Conservation (phyloP, 2,329 filamentous ascomycete species). For the Fusarium bulbicola region DNA sequence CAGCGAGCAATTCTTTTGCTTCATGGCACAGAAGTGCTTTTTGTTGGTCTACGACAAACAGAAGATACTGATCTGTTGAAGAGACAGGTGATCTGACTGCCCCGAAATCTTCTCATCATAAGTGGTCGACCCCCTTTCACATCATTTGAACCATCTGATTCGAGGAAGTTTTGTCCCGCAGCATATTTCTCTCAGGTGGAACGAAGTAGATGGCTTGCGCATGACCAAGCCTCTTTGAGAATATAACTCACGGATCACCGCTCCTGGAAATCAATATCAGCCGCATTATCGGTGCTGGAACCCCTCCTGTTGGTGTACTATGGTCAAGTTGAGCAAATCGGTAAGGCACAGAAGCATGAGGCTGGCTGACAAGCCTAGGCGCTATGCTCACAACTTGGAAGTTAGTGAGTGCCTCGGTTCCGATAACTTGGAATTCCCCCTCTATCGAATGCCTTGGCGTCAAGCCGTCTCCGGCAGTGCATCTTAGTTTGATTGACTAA, state of each 20-base stretch:
- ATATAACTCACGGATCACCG: conserved; percentile 10
- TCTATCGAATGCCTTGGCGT: conserved; percentile 5
- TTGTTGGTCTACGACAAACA: background rate
- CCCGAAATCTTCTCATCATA: background rate
- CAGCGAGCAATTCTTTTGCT: background rate
- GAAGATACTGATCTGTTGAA: background rate
- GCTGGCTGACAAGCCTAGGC: conserved; percentile 28
- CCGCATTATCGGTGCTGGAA: conserved; percentile 5
- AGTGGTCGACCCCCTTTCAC: background rate
- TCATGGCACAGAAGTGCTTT: background rate
- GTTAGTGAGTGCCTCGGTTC: conserved; percentile 2
- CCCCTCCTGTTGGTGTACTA: background rate
- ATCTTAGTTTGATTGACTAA: background rate
- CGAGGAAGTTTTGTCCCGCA: conserved; percentile 1
- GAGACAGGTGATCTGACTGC: background rate
- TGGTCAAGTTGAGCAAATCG: conserved; percentile 1
- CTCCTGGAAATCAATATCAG: conserved; percentile 6
- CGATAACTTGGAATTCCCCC: conserved; percentile 15
- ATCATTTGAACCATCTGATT: background rate
- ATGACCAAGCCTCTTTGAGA: conserved; percentile 27
- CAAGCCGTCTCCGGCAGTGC: conserved; percentile 10
- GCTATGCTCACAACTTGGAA: conserved; percentile 2
- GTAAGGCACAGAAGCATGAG: conserved; percentile 20
- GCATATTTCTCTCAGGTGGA: background rate
- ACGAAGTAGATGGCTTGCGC: conserved; percentile 14